A percentile compares a stretch with the other conserved stretches of the same genome.
These are phyloP conservation scores for Malassezia arunalokei DNA, from an alignment of 1,284 basidiomycete species.

Conservation along the genomic window DNA sequence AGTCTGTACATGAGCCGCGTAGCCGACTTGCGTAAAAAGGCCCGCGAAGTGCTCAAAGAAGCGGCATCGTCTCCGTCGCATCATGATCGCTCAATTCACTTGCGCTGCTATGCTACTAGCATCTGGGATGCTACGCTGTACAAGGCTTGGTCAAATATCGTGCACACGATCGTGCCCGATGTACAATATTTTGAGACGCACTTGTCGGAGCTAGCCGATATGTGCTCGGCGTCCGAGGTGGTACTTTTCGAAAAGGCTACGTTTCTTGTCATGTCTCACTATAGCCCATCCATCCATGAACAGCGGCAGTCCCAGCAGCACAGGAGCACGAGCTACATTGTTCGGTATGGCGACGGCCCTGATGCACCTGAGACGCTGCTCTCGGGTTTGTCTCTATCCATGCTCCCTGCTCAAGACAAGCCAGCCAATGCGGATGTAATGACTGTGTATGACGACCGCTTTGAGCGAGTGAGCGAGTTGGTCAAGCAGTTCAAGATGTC, in stretches of 20 bases:
- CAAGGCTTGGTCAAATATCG: conserved; percentile 97
- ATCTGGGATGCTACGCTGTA: conserved; percentile 97
- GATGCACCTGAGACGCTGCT: conserved; percentile 6
- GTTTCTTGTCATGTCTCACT: conserved; percentile 71
- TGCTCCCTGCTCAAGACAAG: conserved; percentile 47
- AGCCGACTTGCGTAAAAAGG: conserved; percentile 31
- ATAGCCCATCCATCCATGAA: background rate
- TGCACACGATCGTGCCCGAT: conserved; percentile 91
- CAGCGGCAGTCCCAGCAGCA: background rate
- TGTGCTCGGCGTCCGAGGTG: conserved; percentile 79
- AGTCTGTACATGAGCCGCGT: conserved; percentile 54
- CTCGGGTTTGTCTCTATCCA: conserved; percentile 3
- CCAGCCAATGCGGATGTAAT: conserved; percentile 19
- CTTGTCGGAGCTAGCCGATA: conserved; percentile 67
- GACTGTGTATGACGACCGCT: conserved; percentile 56
- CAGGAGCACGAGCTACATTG: background rate
- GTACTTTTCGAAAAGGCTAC: conserved; percentile 93
- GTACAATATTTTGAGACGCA: conserved; percentile 74
- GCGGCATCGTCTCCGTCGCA: conserved; percentile 50
- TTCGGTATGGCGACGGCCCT: background rate
- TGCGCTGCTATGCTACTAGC: conserved; percentile 67
- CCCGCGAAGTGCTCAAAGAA: conserved; percentile 18
- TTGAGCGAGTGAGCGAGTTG: conserved; percentile 88
- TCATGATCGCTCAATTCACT: conserved; percentile 40
- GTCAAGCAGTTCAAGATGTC: conserved; percentile 89